Base-by-base conservation (phyloP, 2,329 filamentous ascomycete species). In the Venturia effusa region DNA sequence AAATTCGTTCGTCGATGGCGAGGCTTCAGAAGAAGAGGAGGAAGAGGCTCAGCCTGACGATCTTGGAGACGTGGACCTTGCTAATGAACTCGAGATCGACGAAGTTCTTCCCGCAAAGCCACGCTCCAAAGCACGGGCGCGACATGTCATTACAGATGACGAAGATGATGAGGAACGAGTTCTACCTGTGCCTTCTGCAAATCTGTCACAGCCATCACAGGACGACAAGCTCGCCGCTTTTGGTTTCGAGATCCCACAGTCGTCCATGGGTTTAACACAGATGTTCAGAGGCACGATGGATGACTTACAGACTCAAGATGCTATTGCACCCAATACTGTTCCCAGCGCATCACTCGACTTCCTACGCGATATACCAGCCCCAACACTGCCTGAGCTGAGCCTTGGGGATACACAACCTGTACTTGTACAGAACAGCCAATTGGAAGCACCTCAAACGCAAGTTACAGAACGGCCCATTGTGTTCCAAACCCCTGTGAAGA, bases 251-350 rank as follows among this genome's bases (percentile, higher is more conserved):
- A 19, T 37, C 5, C 40, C 60, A 27, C 55, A 32, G 7, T 27
- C 43, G n/a, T 34, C 27, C 79, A 6, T 96, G 51, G 89, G 90
- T 11, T 80, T 96, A 55, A 95, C 91, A 0, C 92, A 96, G 70
- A 93, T 94, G 67, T 97, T 96, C 72, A 89, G 89, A 5, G 90
- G 90, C 15, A 96, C 92, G 0, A 88, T 97, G 85, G 91, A 89
- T 59, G 85, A 84, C 43, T 78, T 57, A n/a, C 40, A 45, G 24
- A 34, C 61, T 30, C 61, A 63, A 27, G 45, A 63, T 15, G 30
- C 19, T n/a, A 34, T 19, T 27, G 30, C 60, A 24, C 60, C 40
- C 5, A 57, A 57, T 13, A 34, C 60, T 45, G 34, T 24, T 30
- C 32, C 60, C 32, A 22, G 74, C 41, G 70, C 71, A 5, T 61